Conservation (phyloP, 2,329 filamentous ascomycete genomes). For the Sphaerostilbella broomeana region DNA sequence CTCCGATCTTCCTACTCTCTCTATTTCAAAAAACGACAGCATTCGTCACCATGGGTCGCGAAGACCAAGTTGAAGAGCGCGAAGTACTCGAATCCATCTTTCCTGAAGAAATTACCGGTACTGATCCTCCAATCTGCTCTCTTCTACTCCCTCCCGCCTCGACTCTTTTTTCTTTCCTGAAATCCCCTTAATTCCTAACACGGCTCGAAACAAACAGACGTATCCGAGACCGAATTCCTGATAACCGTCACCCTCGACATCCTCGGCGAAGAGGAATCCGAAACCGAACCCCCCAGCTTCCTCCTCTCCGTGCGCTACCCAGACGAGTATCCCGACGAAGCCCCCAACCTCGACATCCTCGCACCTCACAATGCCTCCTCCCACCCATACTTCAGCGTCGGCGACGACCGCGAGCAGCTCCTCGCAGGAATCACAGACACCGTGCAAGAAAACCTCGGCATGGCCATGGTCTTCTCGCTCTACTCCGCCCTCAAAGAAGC, state of each 20-base stretch:
- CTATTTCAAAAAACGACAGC: background rate
- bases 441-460: constrained; percentile 88
- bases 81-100: constrained; percentile 98
- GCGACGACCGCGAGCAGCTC: constrained; percentile 69
- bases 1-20: background rate
- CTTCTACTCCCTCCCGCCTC: background rate
- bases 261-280: constrained; percentile 55
- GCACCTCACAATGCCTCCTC: constrained; percentile 61
- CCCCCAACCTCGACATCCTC: constrained; percentile 74
- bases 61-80: constrained; percentile 92
- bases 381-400: constrained; percentile 70
- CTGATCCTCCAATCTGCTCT: too few species aligned
- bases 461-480: constrained; percentile 95
- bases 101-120: constrained; percentile 92
- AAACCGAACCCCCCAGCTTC: constrained; percentile 61
- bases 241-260: constrained; percentile 82
- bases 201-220: constrained; percentile 48
- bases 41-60: constrained; percentile 50
- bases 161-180: too few species aligned
- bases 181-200: too few species aligned
- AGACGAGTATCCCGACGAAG: constrained; percentile 81
- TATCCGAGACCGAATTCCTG: constrained; percentile 83
- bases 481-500: constrained; percentile 81
- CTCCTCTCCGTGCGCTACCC: constrained; percentile 83
- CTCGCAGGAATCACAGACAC: constrained; percentile 65